These are phyloP conservation scores for Aspergillus haitiensis DNA, from an alignment of 495 filamentous ascomycete genomes.

Conservation along the genomic window DNA sequence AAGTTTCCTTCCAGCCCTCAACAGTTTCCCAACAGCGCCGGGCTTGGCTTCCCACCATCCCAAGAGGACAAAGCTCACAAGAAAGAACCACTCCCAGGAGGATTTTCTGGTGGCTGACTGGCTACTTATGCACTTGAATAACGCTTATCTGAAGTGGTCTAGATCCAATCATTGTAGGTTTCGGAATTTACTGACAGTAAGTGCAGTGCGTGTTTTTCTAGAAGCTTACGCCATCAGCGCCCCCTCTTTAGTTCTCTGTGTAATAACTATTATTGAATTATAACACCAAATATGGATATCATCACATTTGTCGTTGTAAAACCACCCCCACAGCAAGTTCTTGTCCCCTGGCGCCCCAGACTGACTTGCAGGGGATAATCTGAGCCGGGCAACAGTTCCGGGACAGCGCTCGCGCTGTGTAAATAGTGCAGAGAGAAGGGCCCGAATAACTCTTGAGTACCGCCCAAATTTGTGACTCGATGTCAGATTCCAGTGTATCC, in stretches of 20 bases:
- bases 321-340: constrained; percentile 41
- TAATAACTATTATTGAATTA: not conserved
- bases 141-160: constrained; percentile 14
- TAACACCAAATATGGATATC: not conserved
- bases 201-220: constrained; percentile 1
- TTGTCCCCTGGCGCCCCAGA: constrained; percentile 46
- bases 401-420: constrained; percentile 33
- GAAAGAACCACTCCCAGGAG: not conserved
- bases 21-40: constrained; percentile 15
- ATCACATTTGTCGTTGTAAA: constrained; percentile 31
- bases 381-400: constrained; percentile 36
- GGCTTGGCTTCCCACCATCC: constrained; percentile 13
- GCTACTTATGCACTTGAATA: constrained; percentile 11
- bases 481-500: constrained; percentile 15
- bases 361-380: constrained; percentile 47
- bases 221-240: constrained; percentile 21
- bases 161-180: constrained; percentile 6
- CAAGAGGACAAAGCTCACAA: constrained; percentile 14
- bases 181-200: not conserved
- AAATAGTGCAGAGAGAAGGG: constrained; percentile 37
- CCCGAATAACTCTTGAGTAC: constrained; percentile 22
- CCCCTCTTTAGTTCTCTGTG: constrained; percentile 7
- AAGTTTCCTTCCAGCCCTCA: constrained; percentile 2
- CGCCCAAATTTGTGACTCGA: constrained; percentile 28
- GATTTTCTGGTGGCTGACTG: not conserved